Conservation (phyloP, 805 yeast species). For the Saturnispora halmiae region DNA sequence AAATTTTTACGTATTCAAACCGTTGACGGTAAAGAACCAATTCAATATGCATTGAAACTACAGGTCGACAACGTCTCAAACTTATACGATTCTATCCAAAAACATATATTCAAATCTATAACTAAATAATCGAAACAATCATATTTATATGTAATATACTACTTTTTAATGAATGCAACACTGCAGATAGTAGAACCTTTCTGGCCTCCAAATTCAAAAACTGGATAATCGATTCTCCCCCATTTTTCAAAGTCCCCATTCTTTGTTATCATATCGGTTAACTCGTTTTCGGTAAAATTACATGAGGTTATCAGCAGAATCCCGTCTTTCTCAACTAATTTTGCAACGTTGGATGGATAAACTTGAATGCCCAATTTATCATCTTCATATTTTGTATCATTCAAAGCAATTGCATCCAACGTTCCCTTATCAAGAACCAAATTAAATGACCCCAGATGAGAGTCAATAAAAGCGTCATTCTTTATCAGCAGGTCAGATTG, state of each 20-base stretch:
- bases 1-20: conserved; percentile 73
- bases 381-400: conserved; percentile 44
- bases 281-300: conserved; percentile 80
- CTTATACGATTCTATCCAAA: conserved; percentile 43
- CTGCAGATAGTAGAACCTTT: conserved; percentile 85
- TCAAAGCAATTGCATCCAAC: conserved; percentile 89
- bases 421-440: conserved; percentile 91
- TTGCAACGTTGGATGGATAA: conserved; percentile 53
- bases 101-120: conserved; percentile 24
- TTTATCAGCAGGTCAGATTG: conserved; percentile 60
- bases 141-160: no score
- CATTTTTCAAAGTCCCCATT: conserved; percentile 41
- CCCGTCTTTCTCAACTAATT: conserved; percentile 45
- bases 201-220: conserved; percentile 81
- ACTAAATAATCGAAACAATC: neutral
- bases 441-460: conserved; percentile 41
- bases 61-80: conserved; percentile 51
- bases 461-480: conserved; percentile 27
- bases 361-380: conserved; percentile 42
- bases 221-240: conserved; percentile 67
- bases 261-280: conserved; percentile 44
- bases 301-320: conserved; percentile 81
- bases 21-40: conserved; percentile 54
- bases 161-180: conserved; percentile 54
- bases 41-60: conserved; percentile 76